Conservation (phyloP, 495 filamentous ascomycete species). For the Penicillium paradoxum region DNA sequence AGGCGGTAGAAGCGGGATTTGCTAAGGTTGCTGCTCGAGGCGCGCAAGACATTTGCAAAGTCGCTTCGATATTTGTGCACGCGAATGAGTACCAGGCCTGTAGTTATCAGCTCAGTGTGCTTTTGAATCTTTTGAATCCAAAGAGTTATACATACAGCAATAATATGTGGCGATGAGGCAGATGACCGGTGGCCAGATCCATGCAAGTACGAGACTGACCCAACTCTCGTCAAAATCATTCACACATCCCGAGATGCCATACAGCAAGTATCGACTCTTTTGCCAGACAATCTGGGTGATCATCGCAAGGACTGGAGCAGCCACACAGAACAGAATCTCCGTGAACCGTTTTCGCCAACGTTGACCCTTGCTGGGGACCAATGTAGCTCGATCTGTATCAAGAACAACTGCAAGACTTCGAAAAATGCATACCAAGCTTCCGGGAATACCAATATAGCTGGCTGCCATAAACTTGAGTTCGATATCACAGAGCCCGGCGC, state of each 20-base stretch:
- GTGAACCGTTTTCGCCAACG: slow-evolving; percentile 48
- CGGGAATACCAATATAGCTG: slow-evolving; percentile 59
- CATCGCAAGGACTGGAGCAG: slow-evolving; percentile 61
- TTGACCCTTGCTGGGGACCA: slow-evolving; percentile 50
- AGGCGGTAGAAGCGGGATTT: slow-evolving; percentile 73
- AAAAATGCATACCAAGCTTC: slow-evolving; percentile 61
- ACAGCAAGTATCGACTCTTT: slow-evolving; percentile 65
- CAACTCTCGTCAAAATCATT: slow-evolving; percentile 62
- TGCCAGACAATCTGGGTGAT: slow-evolving; percentile 65
- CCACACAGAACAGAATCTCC: slow-evolving; percentile 65
- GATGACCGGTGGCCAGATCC: slow-evolving; percentile 63
- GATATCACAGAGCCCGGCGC: slow-evolving; percentile 76
- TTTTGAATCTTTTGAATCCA: background rate
- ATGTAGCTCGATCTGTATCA: slow-evolving; percentile 57
- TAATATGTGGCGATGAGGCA: slow-evolving; percentile 60
- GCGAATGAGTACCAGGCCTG: slow-evolving; percentile 61
- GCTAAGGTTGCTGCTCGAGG: slow-evolving; percentile 51
- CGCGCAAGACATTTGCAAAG: slow-evolving; percentile 54
- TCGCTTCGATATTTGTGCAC: slow-evolving; percentile 60
- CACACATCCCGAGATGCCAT: slow-evolving; percentile 68
- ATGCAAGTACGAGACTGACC: slow-evolving; percentile 60
- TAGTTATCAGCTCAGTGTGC: slow-evolving; percentile 7
- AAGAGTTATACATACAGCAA: slow-evolving; percentile 57
- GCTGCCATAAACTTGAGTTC: slow-evolving; percentile 66
- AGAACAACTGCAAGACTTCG: slow-evolving; percentile 64